phyloP scores from a whole-genome alignment of 345 rosid genomes.

The Eucalyptus grandis region DNA sequence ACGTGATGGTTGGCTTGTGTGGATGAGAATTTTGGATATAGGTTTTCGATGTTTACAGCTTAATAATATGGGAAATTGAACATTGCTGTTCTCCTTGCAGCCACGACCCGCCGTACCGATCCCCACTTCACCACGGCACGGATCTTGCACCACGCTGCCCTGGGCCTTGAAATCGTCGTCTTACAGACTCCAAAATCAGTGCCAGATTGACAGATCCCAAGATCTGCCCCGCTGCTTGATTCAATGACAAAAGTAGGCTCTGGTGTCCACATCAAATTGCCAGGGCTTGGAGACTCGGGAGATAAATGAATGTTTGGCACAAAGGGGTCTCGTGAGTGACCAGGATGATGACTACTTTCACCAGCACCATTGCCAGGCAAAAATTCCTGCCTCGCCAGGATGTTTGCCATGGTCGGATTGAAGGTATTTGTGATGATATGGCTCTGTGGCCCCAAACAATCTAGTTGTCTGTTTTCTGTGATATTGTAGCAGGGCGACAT shows the following conservation, averaged over 20 bases:
- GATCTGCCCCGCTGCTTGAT: constrained; percentile 9
- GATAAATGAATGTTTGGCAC: background rate
- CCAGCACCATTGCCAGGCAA: background rate
- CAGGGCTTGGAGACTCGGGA: background rate
- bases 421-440: background rate
- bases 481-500: background rate
- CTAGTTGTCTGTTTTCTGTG: background rate
- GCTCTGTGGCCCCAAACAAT: background rate
- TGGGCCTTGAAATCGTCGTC: constrained; percentile 14
- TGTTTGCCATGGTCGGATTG: background rate
- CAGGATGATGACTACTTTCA: background rate
- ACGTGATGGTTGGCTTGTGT: background rate
- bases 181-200: constrained; percentile 1
- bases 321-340: background rate
- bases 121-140: constrained; percentile 34
- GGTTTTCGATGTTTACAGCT: background rate
- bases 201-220: background rate
- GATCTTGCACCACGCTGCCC: constrained; percentile 57
- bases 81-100: constrained; percentile 6
- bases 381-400: background rate
- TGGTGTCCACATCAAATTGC: background rate
- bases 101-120: constrained; percentile 11
- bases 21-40: background rate
- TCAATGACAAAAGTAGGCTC: background rate
- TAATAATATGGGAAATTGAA: background rate